Evolutionary conservation across 2,329 filamentous ascomycete genomes (phyloP).

Genomic region (Talaromyces sp.): DNA sequence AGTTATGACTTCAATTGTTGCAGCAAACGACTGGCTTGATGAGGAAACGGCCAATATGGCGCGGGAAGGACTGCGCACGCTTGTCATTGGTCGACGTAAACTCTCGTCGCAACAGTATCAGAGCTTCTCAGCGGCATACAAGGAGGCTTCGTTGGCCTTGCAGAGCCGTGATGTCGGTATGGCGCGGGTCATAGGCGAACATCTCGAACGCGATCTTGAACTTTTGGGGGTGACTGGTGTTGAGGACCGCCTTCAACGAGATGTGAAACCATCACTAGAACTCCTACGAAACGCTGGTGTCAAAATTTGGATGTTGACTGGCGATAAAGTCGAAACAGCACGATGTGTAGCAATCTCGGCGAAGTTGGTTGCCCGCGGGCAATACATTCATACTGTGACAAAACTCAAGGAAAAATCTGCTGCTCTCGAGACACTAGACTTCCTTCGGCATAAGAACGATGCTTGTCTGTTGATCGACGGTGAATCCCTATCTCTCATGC

Average conservation of each 20-base stretch:
- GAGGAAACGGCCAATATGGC: conserved; percentile 99
- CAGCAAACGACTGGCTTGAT: conserved; percentile 95
- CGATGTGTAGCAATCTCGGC: conserved; percentile 93
- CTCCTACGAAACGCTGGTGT: conserved; percentile 93
- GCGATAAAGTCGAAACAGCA: conserved; percentile 97
- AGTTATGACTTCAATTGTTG: conserved; percentile 94
- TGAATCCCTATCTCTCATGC: conserved; percentile 78
- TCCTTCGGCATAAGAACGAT: conserved; percentile 76
- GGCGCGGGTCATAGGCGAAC: conserved; percentile 71
- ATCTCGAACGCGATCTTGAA: conserved; percentile 83
- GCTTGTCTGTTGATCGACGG: conserved; percentile 94
- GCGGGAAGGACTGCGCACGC: conserved; percentile 84
- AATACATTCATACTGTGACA: conserved; percentile 91
- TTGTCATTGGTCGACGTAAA: conserved; percentile 90
- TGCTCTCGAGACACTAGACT: conserved; percentile 83
- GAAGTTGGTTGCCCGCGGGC: conserved; percentile 86
- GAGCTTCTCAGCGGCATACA: conserved; percentile 70
- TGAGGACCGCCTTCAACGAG: conserved; percentile 91
- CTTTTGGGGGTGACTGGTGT: conserved; percentile 96
- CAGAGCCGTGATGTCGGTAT: conserved; percentile 76
- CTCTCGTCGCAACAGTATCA: conserved; percentile 74
- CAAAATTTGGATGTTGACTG: conserved; percentile 99
- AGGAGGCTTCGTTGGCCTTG: conserved; percentile 75
- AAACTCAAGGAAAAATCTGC: conserved; percentile 78
- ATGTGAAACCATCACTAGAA: conserved; percentile 93